phyloP scores from a whole-genome alignment of 768 basidiomycete genomes.

The Lactarius indigo region DNA sequence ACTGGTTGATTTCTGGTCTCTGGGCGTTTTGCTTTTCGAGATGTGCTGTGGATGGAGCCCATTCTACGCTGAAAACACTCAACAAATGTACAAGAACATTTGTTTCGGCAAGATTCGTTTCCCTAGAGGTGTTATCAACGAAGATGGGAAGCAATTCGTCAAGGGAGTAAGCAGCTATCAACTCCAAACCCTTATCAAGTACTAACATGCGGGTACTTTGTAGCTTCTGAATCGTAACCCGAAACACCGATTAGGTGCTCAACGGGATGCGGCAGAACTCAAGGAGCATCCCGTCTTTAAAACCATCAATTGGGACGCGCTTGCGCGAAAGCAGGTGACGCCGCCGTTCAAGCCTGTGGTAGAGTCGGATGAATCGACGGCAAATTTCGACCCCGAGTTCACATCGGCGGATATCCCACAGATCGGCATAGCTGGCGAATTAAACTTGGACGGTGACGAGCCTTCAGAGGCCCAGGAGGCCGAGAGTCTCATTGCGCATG shows the following conservation, averaged over 20 bases:
- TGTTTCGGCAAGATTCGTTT: constrained; percentile 99
- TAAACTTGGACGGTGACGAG: constrained; percentile 48
- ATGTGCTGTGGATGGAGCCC: constrained; percentile 99
- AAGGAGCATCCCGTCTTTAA: constrained; percentile 96
- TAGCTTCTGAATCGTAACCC: constrained; percentile 98
- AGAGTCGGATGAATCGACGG: constrained; percentile 95
- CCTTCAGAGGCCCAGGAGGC: constrained; percentile 66
- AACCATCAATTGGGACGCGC: constrained; percentile 85
- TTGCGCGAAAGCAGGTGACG: constrained; percentile 83
- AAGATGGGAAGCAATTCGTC: constrained; percentile 98
- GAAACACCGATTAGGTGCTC: constrained; percentile 92
- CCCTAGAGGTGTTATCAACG: constrained; percentile 93
- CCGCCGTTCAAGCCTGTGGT: constrained; percentile 98
- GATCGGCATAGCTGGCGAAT: constrained; percentile 47
- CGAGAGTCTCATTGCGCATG: constrained; percentile 50
- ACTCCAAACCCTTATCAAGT: neutral
- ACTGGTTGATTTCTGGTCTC: constrained; percentile 97
- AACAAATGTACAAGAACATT: constrained; percentile 99
- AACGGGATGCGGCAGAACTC: constrained; percentile 86
- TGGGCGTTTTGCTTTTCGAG: constrained; percentile 95
- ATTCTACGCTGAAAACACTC: constrained; percentile 98
- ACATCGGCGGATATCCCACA: constrained; percentile 87
- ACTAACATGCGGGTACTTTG: neutral
- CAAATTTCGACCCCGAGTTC: constrained; percentile 98
- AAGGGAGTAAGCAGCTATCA: constrained; percentile 72